phyloP scores from a whole-genome alignment of 352 stramenopile species.

The Pythium volutum region DNA sequence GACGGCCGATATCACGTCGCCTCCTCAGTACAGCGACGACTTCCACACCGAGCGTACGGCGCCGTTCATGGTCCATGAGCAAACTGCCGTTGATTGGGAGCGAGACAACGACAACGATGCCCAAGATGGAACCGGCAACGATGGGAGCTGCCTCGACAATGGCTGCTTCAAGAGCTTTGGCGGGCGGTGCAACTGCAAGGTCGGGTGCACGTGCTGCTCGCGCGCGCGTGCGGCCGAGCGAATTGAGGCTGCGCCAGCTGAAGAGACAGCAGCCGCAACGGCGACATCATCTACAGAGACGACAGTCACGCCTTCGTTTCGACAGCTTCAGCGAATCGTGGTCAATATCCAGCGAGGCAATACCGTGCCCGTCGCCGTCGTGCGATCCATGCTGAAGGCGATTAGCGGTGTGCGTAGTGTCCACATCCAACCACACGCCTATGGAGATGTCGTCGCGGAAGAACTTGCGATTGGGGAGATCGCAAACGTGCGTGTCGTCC shows the following conservation, averaged over 20 bases:
- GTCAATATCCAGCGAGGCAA: neutral
- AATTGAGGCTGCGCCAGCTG: neutral
- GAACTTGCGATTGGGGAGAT: neutral
- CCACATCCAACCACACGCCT: slow-evolving; percentile 18
- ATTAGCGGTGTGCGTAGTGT: slow-evolving; percentile 48
- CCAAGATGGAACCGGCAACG: neutral
- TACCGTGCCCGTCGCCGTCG: neutral
- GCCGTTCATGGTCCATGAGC: neutral
- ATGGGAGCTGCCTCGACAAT: slow-evolving; percentile 63
- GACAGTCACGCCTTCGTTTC: neutral
- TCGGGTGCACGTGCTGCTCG: slow-evolving; percentile 41
- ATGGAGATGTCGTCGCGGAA: neutral
- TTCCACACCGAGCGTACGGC: neutral
- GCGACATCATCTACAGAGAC: neutral
- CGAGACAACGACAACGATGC: neutral
- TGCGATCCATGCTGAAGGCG: slow-evolving; percentile 33
- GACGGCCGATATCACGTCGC: slow-evolving; percentile 3
- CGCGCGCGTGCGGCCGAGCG: slow-evolving; percentile 9
- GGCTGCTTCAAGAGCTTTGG: slow-evolving; percentile 65
- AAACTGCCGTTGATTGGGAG: neutral
- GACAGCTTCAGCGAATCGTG: slow-evolving; percentile 1
- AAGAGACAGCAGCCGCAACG: neutral
- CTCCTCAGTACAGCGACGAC: slow-evolving; percentile 1
- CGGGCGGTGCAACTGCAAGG: slow-evolving; percentile 56
- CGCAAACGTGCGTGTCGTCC: slow-evolving; percentile 9